phyloP scores from a whole-genome alignment of 306 rosid genomes.

The Prunus mume region DNA sequence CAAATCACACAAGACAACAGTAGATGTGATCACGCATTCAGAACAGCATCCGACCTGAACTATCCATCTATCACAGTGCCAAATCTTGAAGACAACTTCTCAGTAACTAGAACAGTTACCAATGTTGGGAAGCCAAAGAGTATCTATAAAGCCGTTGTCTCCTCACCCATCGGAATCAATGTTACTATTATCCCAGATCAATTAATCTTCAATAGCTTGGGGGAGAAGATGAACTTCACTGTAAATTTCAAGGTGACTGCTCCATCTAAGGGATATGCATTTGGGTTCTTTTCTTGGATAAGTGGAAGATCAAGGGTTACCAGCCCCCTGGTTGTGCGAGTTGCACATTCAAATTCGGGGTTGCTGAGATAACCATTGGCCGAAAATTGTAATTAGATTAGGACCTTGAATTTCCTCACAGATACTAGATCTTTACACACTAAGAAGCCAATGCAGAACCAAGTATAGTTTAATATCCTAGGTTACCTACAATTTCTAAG shows the following conservation, averaged over 20 bases:
- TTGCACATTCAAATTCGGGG: slow-evolving; percentile 40
- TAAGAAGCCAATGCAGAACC: slow-evolving; percentile 15
- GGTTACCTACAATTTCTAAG: not conserved
- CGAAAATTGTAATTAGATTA: slow-evolving; percentile 23
- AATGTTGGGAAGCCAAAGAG: slow-evolving; percentile 63
- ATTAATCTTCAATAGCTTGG: slow-evolving; percentile 43
- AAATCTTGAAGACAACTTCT: slow-evolving; percentile 45
- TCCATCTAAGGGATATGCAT: slow-evolving; percentile 59
- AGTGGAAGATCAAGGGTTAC: slow-evolving; percentile 45
- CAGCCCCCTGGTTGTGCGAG: slow-evolving; percentile 61
- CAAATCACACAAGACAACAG: slow-evolving; percentile 66
- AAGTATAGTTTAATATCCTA: not conserved
- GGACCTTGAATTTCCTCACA: slow-evolving; percentile 23
- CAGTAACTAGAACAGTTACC: slow-evolving; percentile 62
- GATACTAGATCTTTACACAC: slow-evolving; percentile 12
- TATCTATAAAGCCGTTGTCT: slow-evolving; percentile 45
- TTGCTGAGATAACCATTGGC: slow-evolving; percentile 40
- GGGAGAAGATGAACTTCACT: slow-evolving; percentile 58
- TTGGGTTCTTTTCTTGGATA: slow-evolving; percentile 70
- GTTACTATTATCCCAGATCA: slow-evolving; percentile 60
- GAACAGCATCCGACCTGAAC: slow-evolving; percentile 56
- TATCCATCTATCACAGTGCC: slow-evolving; percentile 76
- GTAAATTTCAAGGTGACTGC: slow-evolving; percentile 54
- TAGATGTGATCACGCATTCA: slow-evolving; percentile 49
- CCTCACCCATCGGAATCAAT: slow-evolving; percentile 60